Conservation (phyloP, 768 basidiomycete genomes). For the Kwoniella newhampshirensis region DNA sequence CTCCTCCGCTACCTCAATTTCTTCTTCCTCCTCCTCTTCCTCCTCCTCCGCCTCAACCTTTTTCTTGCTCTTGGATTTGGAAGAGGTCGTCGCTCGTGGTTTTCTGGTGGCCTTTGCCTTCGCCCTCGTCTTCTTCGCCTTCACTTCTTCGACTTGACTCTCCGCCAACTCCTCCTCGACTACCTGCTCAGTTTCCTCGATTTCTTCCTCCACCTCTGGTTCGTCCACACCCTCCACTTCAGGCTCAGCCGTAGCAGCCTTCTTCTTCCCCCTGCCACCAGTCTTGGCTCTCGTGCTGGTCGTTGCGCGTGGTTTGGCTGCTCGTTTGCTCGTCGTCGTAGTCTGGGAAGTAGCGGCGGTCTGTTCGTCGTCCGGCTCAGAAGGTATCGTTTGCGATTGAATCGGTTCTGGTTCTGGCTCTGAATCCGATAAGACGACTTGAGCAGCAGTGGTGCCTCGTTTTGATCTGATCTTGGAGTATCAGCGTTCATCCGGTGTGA, state of each 20-base stretch:
- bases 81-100: conserved; percentile 4
- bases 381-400: conserved; percentile 2
- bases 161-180: conserved; percentile 6
- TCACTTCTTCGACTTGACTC: conserved; percentile 2
- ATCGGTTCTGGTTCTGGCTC: conserved; percentile 13
- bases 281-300: conserved; percentile 4
- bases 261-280: conserved; percentile 15
- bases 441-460: conserved; percentile 19
- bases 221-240: conserved; percentile 12
- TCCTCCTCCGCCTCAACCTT: conserved; percentile 4
- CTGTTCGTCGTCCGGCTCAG: conserved; percentile 15
- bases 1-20: neutral
- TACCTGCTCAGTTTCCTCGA: neutral
- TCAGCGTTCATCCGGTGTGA: neutral
- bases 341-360: neutral
- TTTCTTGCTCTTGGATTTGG: conserved; percentile 14
- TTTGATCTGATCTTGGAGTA: conserved; percentile 14
- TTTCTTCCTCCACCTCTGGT: conserved; percentile 8
- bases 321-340: conserved; percentile 7
- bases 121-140: conserved; percentile 13
- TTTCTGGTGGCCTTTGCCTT: conserved; percentile 9
- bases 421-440: conserved; percentile 5
- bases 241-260: conserved; percentile 4
- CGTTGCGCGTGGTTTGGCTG: conserved; percentile 18
- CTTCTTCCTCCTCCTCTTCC: conserved; percentile 9